Evolutionary conservation across 2,329 filamentous ascomycete species (phyloP), one percentile per base, ranked within the genome.

Genomic region (Sclerotinia spermophila): DNA sequence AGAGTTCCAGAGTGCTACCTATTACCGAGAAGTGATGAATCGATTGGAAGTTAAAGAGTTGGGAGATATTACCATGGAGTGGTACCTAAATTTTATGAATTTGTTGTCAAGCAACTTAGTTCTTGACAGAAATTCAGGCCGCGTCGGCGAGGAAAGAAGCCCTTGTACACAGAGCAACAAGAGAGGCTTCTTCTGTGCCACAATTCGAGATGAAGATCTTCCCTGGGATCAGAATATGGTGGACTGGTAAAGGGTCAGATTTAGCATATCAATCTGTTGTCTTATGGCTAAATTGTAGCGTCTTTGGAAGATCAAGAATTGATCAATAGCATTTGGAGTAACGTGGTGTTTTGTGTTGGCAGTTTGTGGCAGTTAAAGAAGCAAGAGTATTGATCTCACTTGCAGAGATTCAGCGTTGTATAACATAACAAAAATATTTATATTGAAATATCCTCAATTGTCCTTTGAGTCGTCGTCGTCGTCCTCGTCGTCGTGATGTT

Each of bases 161-260:
- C 44, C 35, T 56, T 24, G 15, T 11, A n/a, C 15, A 27, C 15
- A 51, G 30, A 11, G 24, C 30, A 27, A 65, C 40, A 24, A 45
- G 13, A 17, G 21, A 1, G 24, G 44, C 6, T 73, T 73, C 30
- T 42, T 68, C 5, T 73, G 67, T 19, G 70, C 56, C 4, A 15
- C 55, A 7, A 65, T 73, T 21, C n/a, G 27, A 1, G 67, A 71
- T 24, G 62, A 61, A 21, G 70, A 73, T 38, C 51, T 71, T n/a
- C 70, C 71, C n/a, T 73, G 71, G 67, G 45, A 62, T 53, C 64
- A 3, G 24, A n/a, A 17, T 6, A 45, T 10, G 15, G 35, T 62
- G 7, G 56, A 62, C 11, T 69, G 56, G 56, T 69, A 13, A 53
- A 62, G 33, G 0, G 21, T 13, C 13, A 21, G 8, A 53, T 33